A percentile compares a stretch with the other conserved stretches of the same genome.
Conservation (phyloP, 768 basidiomycete genomes). For the Udeniomyces megalosporus region DNA sequence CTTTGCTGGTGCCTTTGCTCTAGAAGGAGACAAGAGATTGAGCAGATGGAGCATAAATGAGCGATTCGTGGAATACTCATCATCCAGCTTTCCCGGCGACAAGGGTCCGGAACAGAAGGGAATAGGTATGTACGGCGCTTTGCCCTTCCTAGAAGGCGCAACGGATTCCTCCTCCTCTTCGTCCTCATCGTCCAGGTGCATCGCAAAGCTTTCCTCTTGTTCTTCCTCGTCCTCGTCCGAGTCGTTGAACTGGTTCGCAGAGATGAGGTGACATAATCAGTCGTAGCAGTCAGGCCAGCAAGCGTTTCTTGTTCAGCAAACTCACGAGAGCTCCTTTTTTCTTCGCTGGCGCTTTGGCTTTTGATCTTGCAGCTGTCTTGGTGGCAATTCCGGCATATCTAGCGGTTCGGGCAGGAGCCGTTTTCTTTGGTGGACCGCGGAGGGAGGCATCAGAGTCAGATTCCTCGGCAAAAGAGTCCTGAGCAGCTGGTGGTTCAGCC, state of each 20-base stretch:
- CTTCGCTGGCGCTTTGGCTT: too few species aligned
- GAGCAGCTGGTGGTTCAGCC: slow-evolving; percentile 22
- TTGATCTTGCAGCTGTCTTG: slow-evolving; percentile 45
- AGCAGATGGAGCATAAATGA: neutral
- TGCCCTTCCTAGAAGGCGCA: neutral
- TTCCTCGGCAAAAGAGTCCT: neutral
- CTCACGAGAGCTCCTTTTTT: slow-evolving; percentile 43
- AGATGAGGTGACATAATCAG: slow-evolving; percentile 38
- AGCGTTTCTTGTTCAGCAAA: slow-evolving; percentile 6
- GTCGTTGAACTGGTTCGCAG: slow-evolving; percentile 64
- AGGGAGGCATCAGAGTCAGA: slow-evolving; percentile 13
- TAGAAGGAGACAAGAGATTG: neutral
- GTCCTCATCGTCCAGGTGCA: slow-evolving; percentile 42
- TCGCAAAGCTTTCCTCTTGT: slow-evolving; percentile 26
- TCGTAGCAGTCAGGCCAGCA: neutral
- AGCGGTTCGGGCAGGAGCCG: slow-evolving; percentile 18
- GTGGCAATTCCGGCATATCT: slow-evolving; percentile 17
- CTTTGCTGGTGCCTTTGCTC: slow-evolving; percentile 18
- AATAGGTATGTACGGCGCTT: neutral
- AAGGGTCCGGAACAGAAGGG: neutral
- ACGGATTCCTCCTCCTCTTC: slow-evolving; percentile 29
- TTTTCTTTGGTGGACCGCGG: slow-evolving; percentile 27
- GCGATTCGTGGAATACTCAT: too few species aligned
- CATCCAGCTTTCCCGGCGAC: too few species aligned
- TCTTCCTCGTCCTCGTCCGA: slow-evolving; percentile 29